Evolutionary conservation across 1,284 basidiomycete species (phyloP).

Genomic region (Exobasidium cylindrosporum): DNA sequence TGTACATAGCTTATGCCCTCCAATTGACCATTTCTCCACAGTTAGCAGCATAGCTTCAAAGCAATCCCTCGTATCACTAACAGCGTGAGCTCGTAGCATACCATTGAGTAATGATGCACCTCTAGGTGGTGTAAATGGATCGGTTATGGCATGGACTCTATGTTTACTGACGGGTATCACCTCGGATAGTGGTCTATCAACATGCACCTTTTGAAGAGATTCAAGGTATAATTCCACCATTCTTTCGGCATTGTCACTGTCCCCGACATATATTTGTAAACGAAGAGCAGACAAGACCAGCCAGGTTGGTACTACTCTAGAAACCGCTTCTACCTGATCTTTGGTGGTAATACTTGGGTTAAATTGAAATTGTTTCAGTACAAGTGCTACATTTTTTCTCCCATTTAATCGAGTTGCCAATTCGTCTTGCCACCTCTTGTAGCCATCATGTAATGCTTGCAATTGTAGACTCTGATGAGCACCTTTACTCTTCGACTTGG

Average conservation of each 20-base stretch:
- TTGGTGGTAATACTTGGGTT: background rate
- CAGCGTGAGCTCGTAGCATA: background rate
- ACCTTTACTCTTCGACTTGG: background rate
- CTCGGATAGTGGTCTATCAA: background rate
- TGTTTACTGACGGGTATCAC: background rate
- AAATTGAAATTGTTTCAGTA: background rate
- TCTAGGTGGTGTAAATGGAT: background rate
- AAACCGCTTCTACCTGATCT: background rate
- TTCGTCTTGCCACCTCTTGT: background rate
- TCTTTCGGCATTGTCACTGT: background rate
- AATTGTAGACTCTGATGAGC: background rate
- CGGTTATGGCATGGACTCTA: background rate
- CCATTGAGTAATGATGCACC: background rate
- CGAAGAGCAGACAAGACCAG: background rate
- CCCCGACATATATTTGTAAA: background rate
- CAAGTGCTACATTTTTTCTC: background rate
- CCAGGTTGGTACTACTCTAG: background rate
- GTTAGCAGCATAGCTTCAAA: background rate
- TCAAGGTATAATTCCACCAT: background rate
- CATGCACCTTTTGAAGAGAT: background rate
- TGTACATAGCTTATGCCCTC: background rate
- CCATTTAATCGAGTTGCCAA: background rate
- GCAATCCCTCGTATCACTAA: background rate
- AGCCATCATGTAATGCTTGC: background rate
- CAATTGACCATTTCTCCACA: constrained; percentile 4